Percentiles rank a stretch among this genome's conserved stretches.
phyloP scores from a whole-genome alignment of 208 protist genomes.

The Leishmania gerbilli region DNA sequence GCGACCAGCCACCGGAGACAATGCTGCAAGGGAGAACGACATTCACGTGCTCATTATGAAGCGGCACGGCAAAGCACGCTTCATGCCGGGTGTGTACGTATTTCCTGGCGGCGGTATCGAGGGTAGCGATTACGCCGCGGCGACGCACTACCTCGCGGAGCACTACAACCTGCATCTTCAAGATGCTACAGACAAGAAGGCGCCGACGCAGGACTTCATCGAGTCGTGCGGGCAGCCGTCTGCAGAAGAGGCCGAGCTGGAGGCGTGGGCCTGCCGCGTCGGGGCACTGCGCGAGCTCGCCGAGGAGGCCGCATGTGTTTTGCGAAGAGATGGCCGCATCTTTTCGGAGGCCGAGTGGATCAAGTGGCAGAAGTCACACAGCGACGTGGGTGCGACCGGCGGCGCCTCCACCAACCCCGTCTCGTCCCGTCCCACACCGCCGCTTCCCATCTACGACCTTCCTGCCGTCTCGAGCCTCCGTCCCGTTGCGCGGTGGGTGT shows the following conservation, averaged over 20 bases:
- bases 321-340: constrained; percentile 27
- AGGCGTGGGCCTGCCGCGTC: constrained; percentile 31
- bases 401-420: not conserved
- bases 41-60: constrained; percentile 61
- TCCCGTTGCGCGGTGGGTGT: constrained; percentile 53
- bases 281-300: constrained; percentile 54
- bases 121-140: constrained; percentile 26
- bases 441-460: constrained; percentile 17
- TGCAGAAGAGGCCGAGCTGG: constrained; percentile 8
- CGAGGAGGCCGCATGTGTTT: constrained; percentile 52
- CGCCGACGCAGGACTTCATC: constrained; percentile 8
- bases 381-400: not conserved
- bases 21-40: constrained; percentile 15
- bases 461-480: constrained; percentile 21
- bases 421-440: not conserved
- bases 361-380: not conserved
- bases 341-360: constrained; percentile 14
- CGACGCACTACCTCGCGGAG: constrained; percentile 2
- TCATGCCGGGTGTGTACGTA: constrained; percentile 59
- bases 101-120: constrained; percentile 65
- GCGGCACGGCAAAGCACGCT: constrained; percentile 59
- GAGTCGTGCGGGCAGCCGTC: constrained; percentile 8
- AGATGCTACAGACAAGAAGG: not conserved
- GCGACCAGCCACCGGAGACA: not conserved
- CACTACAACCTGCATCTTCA: constrained; percentile 2